Base-by-base conservation (phyloP, 768 basidiomycete genomes). In the Termitomyces heimii region DNA sequence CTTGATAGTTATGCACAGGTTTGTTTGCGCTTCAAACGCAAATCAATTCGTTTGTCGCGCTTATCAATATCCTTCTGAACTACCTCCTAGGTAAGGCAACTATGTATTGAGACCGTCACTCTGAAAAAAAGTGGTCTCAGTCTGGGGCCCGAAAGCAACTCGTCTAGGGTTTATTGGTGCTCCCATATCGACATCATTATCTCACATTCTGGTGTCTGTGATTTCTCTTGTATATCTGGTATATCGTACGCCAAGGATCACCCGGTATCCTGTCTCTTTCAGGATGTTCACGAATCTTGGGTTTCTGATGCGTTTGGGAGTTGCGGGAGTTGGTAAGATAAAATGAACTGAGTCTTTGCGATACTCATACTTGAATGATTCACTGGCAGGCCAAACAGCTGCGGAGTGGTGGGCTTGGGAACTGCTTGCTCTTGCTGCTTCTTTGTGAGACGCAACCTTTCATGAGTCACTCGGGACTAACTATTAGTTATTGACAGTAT, bases 321-420 rank as follows among this genome's bases (percentile, higher is more conserved):
- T 94, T 4, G 87, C 88, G 12, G 94, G 96, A 6, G 82, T 91
- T 22, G 88, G 85, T 79, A 49, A 56, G 77, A 10, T 5, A 12
- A 35, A 20, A 4, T 10, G 18, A 24, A 31, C 43, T 6, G 37
- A 37, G n/a, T 43, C 26, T 7, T 57, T 14, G 13, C 13, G 31
- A 46, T n/a, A 12, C 37, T 45, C 29, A 54, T 8, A 18, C 4
- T 32, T 20, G n/a, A 22, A 20, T 32, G 3, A n/a, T 28, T 32
- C 26, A n/a, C n/a, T n/a, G n/a, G n/a, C n/a, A 80, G 84, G 84
- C 1, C 92, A 93, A 69, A 85, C 82, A 5, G 91, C 90, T 0
- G 84, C 84, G 9, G 96, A 97, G 70, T 98, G 94, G 96, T 98
- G 94, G 94, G 86, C 88, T 37, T 95, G 94, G 94, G 94, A 96